phyloP scores from a whole-genome alignment of 140 eudicot species.

The Stevia rebaudiana region DNA sequence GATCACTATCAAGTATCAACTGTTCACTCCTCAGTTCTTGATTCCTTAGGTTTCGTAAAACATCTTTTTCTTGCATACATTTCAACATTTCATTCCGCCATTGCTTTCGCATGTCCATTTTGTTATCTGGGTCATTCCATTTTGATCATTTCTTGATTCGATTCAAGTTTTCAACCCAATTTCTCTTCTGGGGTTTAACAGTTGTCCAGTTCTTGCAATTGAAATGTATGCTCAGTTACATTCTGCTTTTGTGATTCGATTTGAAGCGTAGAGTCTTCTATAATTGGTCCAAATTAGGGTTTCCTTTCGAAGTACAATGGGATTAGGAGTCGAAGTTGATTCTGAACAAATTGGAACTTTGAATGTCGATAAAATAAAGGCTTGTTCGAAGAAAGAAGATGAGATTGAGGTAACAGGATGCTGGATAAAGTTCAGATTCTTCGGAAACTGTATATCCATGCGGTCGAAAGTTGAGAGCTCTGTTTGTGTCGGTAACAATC shows the following conservation, averaged over 20 bases:
- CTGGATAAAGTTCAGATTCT: conserved; percentile 70
- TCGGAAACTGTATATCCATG: conserved; percentile 70
- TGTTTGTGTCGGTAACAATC: conserved; percentile 43
- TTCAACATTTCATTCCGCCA: not conserved
- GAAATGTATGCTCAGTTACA: conserved; percentile 3
- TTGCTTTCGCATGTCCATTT: conserved; percentile 35
- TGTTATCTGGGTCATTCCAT: conserved; percentile 16
- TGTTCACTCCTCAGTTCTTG: conserved; percentile 11
- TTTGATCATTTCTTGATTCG: conserved; percentile 20
- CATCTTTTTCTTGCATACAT: conserved; percentile 3
- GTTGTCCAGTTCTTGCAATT: conserved; percentile 7
- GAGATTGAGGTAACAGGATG: conserved; percentile 51
- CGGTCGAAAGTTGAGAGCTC: conserved; percentile 78
- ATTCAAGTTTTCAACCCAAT: conserved; percentile 26
- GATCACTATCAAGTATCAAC: conserved; percentile 5
- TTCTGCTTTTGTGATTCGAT: conserved; percentile 13
- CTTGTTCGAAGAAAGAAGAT: conserved; percentile 45
- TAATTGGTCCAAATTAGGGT: conserved; percentile 13
- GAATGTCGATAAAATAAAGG: conserved; percentile 34
- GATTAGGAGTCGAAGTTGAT: conserved; percentile 36
- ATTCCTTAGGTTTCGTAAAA: conserved; percentile 8
- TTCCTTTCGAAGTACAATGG: conserved; percentile 37
- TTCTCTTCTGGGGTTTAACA: conserved; percentile 26
- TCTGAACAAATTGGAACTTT: conserved; percentile 31
- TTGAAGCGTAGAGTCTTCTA: conserved; percentile 15